A percentile compares a stretch with the other conserved stretches of the same genome.
Conservation (phyloP, 257 asterid genomes). For the Nicotiana attenuata region DNA sequence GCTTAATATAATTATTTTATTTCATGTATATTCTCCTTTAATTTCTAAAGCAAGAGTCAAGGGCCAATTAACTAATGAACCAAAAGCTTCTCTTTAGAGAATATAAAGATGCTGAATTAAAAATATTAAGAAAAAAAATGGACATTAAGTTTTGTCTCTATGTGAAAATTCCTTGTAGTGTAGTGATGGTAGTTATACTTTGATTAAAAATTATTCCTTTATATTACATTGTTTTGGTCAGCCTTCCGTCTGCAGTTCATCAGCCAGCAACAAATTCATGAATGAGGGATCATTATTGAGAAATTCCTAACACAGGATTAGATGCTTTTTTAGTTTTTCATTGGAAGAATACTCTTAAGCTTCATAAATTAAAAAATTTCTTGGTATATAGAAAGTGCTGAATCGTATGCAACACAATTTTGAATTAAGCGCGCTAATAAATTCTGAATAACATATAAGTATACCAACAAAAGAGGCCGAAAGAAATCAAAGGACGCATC, state of each 20-base stretch:
- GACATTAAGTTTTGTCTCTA: not conserved
- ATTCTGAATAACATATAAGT: no score
- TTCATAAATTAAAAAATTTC: no score
- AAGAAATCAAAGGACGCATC: no score
- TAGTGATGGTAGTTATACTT: not conserved
- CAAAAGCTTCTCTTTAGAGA: not conserved
- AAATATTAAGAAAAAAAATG: no score
- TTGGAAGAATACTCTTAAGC: no score
- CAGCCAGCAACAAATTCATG: not conserved
- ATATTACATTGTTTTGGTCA: not conserved
- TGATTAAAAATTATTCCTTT: not conserved
- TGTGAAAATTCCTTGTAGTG: not conserved
- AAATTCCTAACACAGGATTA: no score
- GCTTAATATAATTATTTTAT: slow-evolving; percentile 1
- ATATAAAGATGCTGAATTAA: not conserved
- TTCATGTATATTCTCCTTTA: not conserved
- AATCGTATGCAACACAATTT: no score
- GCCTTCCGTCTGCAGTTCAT: not conserved
- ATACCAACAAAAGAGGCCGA: no score
- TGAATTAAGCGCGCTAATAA: no score
- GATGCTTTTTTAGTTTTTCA: no score
- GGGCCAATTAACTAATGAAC: not conserved
- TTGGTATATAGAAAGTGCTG: no score
- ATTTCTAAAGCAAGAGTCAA: not conserved
- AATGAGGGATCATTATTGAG: not conserved